Conservation (phyloP, 352 stramenopile genomes). For the Pythium chondricola region DNA sequence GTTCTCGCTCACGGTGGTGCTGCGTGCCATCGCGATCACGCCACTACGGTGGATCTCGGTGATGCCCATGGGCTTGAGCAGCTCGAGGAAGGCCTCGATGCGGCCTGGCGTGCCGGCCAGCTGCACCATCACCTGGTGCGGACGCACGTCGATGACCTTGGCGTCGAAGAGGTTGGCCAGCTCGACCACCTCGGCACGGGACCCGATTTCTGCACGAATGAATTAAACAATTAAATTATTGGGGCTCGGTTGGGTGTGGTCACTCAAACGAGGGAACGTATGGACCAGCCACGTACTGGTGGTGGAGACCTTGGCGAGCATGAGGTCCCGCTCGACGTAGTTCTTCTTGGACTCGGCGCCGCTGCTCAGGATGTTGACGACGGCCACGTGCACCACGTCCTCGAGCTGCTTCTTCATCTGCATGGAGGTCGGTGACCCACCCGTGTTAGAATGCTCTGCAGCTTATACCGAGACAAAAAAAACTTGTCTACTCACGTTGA, state of each 20-base stretch:
- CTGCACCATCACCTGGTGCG: slow-evolving; percentile 81
- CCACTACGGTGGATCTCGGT: slow-evolving; percentile 80
- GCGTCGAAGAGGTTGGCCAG: slow-evolving; percentile 80
- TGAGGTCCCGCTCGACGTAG: slow-evolving; percentile 83
- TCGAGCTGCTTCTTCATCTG: slow-evolving; percentile 89
- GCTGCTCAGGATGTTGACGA: slow-evolving; percentile 82
- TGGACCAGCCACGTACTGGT: slow-evolving; percentile 32
- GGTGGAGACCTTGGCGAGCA: slow-evolving; percentile 84
- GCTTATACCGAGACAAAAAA: too few species aligned
- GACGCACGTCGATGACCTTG: slow-evolving; percentile 81
- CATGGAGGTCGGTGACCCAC: too few species aligned
- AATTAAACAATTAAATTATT: slow-evolving; percentile 1
- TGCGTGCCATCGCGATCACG: slow-evolving; percentile 81
- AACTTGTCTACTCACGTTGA: too few species aligned
- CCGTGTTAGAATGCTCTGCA: too few species aligned
- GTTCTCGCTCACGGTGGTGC: slow-evolving; percentile 55
- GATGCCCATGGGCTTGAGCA: slow-evolving; percentile 79
- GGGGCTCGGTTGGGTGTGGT: too few species aligned
- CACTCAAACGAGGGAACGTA: not conserved
- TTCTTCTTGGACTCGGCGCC: slow-evolving; percentile 59
- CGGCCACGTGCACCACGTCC: slow-evolving; percentile 81
- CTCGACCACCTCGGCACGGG: slow-evolving; percentile 72
- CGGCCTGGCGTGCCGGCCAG: slow-evolving; percentile 64
- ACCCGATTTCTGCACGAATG: slow-evolving; percentile 35
- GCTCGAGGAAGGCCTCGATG: slow-evolving; percentile 77